phyloP scores from a whole-genome alignment of 2,329 filamentous ascomycete species.

The Fusarium devonianum region DNA sequence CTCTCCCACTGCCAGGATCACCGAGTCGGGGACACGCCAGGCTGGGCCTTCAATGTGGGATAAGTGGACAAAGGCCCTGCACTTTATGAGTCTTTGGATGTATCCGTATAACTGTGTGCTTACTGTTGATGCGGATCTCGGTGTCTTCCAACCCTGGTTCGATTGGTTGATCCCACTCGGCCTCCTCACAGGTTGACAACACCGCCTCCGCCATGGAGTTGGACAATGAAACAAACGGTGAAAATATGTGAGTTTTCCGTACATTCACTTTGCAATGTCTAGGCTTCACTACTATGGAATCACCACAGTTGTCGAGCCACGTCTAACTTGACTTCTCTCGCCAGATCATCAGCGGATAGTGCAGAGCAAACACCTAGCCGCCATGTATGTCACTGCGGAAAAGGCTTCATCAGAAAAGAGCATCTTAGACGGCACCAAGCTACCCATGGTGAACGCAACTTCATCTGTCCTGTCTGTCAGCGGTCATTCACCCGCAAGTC shows the following conservation, averaged over 20 bases:
- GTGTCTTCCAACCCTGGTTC: too few species aligned
- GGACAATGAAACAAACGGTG: constrained; percentile 11
- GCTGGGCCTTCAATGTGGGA: constrained; percentile 8
- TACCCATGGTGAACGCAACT: constrained; percentile 47
- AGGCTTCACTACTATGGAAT: constrained; percentile 24
- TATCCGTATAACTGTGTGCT: constrained; percentile 9
- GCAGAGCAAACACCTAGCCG: constrained; percentile 26
- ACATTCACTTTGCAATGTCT: not conserved
- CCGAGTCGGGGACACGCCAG: constrained; percentile 28
- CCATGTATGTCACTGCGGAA: constrained; percentile 51
- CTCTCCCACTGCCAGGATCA: constrained; percentile 34
- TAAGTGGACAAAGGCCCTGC: constrained; percentile 5
- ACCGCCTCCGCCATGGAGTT: constrained; percentile 28
- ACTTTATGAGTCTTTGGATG: too few species aligned
- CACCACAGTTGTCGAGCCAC: not conserved
- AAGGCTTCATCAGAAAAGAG: constrained; percentile 51
- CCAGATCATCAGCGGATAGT: constrained; percentile 25
- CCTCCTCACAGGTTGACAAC: not conserved
- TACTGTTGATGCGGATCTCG: not conserved
- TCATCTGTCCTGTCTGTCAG: constrained; percentile 48
- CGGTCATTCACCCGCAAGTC: constrained; percentile 51
- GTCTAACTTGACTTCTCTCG: constrained; percentile 14
- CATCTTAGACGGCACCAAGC: constrained; percentile 51
- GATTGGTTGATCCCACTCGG: constrained; percentile 35
- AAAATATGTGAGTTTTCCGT: constrained; percentile 12